Base-by-base conservation (phyloP, 345 rosid species). In the Isatis tinctoria region DNA sequence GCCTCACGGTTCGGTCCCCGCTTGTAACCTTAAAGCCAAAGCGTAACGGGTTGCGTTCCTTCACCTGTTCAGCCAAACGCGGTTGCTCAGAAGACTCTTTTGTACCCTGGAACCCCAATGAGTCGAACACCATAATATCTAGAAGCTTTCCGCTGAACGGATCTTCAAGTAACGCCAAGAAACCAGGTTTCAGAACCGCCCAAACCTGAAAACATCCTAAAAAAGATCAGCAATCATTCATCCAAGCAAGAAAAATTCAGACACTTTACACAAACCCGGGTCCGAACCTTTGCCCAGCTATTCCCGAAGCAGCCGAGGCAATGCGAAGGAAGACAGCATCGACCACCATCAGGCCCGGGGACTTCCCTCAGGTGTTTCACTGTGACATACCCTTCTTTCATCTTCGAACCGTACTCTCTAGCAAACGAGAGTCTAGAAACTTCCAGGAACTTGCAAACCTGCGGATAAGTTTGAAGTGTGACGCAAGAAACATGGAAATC, bases 371-470 rank as follows among this genome's bases (percentile, higher is more conserved):
- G 60, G 82, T 91, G 89, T 71, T 85, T 91, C 64, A 83, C 98
- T 79, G 81, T 81, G 27, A 94, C 85, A 71, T 87, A 94, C 32
- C 97, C 98, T 84, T 94, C 97, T 80, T 86, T 91, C 83, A 94
- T 70, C 80, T 94, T 94, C 27, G 89, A 83, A 70, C 97, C 98
- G 28, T 94, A 87, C 67, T 91, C 97, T 27, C 73, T 72, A 6
- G 87, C 78, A 82, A 94, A 94, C 17, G 98, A 94, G 60, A 89
- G 76, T 73, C 82, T 94, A 10, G 98, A 94, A 28, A 91, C 97
- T 87, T 91, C 98, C 59, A 94, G 75, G 78, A 94, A 94, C 72
- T 84, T 90, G 91, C 95, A 89, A 18, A 91, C 98, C 98, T 93
- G 82, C n/a, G 59, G 39, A 64, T 37, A 53, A 14, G 0, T 37